Conservation (phyloP, 1,284 basidiomycete species). For the Boletus holoroseus region DNA sequence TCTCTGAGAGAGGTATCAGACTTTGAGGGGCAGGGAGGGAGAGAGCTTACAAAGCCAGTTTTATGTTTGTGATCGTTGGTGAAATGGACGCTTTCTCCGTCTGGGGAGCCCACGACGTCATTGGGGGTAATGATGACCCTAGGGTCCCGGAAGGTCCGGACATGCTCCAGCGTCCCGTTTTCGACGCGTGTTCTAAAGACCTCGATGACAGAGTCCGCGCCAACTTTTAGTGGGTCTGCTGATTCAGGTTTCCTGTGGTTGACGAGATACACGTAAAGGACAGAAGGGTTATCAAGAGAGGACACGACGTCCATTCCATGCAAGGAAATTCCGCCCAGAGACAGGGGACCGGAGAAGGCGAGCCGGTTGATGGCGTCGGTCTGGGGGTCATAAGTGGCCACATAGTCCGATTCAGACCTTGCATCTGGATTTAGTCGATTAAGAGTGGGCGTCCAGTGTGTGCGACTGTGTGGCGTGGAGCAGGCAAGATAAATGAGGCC, state of each 20-base stretch:
- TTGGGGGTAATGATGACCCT: constrained; percentile 61
- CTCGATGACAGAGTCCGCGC: constrained; percentile 69
- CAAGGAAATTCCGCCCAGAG: constrained; percentile 45
- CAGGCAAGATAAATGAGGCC: constrained; percentile 69
- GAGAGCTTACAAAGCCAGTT: constrained; percentile 41
- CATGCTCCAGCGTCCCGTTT: constrained; percentile 42
- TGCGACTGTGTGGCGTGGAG: constrained; percentile 48
- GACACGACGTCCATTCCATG: constrained; percentile 72
- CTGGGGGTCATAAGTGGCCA: constrained; percentile 56
- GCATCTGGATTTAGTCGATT: constrained; percentile 43
- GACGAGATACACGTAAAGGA: constrained; percentile 60
- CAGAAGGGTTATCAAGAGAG: constrained; percentile 43
- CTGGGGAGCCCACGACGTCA: constrained; percentile 57
- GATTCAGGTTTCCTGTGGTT: constrained; percentile 55
- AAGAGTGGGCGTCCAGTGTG: constrained; percentile 52
- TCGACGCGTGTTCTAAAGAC: constrained; percentile 57
- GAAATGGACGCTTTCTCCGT: constrained; percentile 59
- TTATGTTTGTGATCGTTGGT: constrained; percentile 65
- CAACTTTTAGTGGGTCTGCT: constrained; percentile 39
- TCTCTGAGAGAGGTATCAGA: constrained; percentile 13
- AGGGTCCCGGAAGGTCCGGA: constrained; percentile 54
- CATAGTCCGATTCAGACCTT: constrained; percentile 47
- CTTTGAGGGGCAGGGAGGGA: background rate
- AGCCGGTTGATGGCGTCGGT: constrained; percentile 47
- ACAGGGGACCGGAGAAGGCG: constrained; percentile 37